These are phyloP conservation scores for Trichoderma sp. DNA, from an alignment of 2,329 filamentous ascomycete genomes.

Conservation along the genomic window DNA sequence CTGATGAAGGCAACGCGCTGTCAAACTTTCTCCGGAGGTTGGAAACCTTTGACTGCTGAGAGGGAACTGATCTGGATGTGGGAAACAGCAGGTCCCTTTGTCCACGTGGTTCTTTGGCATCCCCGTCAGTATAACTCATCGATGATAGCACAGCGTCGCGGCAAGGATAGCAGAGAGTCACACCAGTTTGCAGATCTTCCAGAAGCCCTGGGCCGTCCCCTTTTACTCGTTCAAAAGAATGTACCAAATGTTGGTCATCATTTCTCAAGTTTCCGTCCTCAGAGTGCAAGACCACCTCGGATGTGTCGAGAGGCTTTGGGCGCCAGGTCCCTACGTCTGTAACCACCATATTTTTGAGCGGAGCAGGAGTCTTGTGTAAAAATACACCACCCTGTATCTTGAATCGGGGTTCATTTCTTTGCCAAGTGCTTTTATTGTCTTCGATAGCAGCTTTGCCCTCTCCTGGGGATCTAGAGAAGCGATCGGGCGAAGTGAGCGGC, in stretches of 20 bases:
- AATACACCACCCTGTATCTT: constrained; percentile 7
- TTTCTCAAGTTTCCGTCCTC: neutral
- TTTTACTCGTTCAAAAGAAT: neutral
- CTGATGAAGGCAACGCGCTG: constrained; percentile 14
- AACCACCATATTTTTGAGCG: constrained; percentile 15
- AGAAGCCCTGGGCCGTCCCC: neutral
- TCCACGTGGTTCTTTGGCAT: neutral
- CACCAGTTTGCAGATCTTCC: neutral
- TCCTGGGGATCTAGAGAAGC: neutral
- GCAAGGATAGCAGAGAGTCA: constrained; percentile 1
- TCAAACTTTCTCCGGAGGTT: constrained; percentile 28
- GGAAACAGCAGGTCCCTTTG: neutral
- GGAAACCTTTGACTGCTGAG: constrained; percentile 21
- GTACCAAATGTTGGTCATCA: too few relatives aligned
- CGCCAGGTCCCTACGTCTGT: constrained; percentile 4
- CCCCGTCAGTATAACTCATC: neutral
- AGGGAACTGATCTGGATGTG: neutral
- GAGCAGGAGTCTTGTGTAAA: neutral
- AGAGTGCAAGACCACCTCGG: neutral
- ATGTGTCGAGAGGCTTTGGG: neutral
- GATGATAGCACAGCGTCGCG: neutral
- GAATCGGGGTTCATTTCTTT: neutral
- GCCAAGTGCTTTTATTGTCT: neutral
- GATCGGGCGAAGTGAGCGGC: constrained; percentile 6
- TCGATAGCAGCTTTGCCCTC: neutral